Base-by-base conservation (phyloP, 257 asterid genomes). In the Haberlea rhodopensis region DNA sequence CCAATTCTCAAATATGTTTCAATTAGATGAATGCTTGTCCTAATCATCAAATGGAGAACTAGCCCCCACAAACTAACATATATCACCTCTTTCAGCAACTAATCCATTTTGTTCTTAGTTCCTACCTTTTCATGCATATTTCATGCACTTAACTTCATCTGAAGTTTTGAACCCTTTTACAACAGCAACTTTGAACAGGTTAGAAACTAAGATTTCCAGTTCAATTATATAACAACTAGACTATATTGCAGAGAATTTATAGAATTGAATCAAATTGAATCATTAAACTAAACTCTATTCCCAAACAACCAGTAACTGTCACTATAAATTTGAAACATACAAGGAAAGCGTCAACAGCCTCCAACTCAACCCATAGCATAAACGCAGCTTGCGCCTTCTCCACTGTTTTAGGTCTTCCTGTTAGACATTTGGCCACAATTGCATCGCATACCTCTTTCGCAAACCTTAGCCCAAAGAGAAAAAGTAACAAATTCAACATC, bases 371-470 rank as follows among this genome's bases (percentile, higher is more conserved):
- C 99, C 99, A 90, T 5, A 94, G 84, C 92, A 94, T 65, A 78
- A 94, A 90, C 5, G 79, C 81, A 6, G 79, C 71, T 72, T 90
- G 99, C 10, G 99, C 90, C 84, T 94, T 94, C 82, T 94, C 99
- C 72, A 94, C 97, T 20, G 97, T 90, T 78, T 94, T 94, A 2
- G 97, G 92, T 85, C 97, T 82, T 66, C 99, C 99, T 1, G 97
- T 90, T 43, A 90, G 75, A 74, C 99, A 94, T 76, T 94, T 94
- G 0, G 94, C 95, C 67, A 94, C 96, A 22, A 94, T 76, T 59
- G 97, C 88, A 63, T 94, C 99, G 53, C 99, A 94, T 15, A 90
- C 96, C 79, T 94, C 99, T 79, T 94, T 94, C 0, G 87, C 96
- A 69, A 80, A 90, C 73, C 99, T 94, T 60, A 52, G 57, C 53